Base-by-base conservation (phyloP, 768 basidiomycete species). In the Lactarius vividus region DNA sequence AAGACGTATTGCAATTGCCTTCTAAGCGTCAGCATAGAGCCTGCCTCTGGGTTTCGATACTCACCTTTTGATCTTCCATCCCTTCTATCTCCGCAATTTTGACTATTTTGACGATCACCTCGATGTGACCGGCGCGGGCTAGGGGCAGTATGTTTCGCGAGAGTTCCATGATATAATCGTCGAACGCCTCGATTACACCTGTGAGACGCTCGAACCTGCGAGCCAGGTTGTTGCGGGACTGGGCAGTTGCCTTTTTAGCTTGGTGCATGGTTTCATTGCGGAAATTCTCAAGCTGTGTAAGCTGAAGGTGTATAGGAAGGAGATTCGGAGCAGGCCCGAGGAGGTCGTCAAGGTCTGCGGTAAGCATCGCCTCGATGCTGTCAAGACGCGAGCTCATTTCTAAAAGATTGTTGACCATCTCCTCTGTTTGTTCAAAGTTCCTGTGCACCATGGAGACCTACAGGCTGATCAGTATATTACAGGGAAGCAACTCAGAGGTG, bases 51-150 rank as follows among this genome's bases (percentile, higher is more conserved):
- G 23, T 20, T 57, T 40, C 15, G 49, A 39, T 20, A 72, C 74
- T 54, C 70, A 91, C 95, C 84, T 97, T 98, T 79, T 98, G 92
- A 73, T 98, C 97, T 75, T 94, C 93, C 73, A 83, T 85, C 4
- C 91, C 94, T 75, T 99, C 97, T 28, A 94, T 80, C 74, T 99
- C 96, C 13, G 91, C 89, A 63, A 99, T 91, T 79, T 98, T 99
- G 74, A 95, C 78, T 62, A 98, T 77, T 73, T 91, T 91, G 39
- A 99, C 94, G 10, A 98, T 84, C n/a, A 95, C 94, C 46, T 89
- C 87, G 0, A 87, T 82, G 73, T 94, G 79, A 0, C 94, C 94
- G 4, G 85, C 86, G 42, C 91, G 84, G 5, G 90, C 88, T 49
- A 96, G 82, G n/a, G 84, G 81, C 15, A 96, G 78, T n/a, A 94